Conservation (phyloP, 495 filamentous ascomycete genomes). For the Penicillium coffeae region DNA sequence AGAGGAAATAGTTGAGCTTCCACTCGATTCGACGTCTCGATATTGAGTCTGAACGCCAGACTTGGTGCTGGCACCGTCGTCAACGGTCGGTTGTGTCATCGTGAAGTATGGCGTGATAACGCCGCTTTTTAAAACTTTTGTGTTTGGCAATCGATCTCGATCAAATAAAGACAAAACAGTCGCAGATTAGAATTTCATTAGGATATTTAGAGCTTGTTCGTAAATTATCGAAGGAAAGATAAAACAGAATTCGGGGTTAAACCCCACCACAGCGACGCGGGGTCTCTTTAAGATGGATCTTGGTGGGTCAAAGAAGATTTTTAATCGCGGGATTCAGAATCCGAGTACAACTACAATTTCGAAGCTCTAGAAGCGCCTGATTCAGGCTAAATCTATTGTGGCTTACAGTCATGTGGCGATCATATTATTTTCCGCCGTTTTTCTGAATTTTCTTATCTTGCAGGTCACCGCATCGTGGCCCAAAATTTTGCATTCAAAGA, state of each 20-base stretch:
- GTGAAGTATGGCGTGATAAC: not conserved
- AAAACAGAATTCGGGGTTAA: not conserved
- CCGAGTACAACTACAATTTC: not conserved
- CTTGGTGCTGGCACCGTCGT: conserved; percentile 1
- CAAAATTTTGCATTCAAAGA: not conserved
- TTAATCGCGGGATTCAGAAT: not conserved
- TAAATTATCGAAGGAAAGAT: too few species aligned
- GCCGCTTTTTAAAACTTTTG: not conserved
- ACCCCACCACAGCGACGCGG: not conserved
- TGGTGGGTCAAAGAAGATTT: not conserved
- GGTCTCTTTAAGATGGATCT: not conserved
- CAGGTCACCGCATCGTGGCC: not conserved
- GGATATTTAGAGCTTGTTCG: not conserved
- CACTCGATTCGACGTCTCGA: conserved; percentile 6
- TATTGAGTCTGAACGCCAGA: conserved; percentile 5
- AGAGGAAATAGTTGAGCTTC: conserved; percentile 3
- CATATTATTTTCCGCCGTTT: not conserved
- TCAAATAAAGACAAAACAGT: not conserved
- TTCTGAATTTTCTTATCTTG: not conserved
- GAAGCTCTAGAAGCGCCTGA: not conserved
- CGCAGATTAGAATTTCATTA: not conserved
- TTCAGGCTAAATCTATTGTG: not conserved
- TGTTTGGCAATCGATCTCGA: not conserved
- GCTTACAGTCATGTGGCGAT: not conserved
- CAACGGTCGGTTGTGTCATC: conserved; percentile 7